These are phyloP conservation scores for Daedaleopsis sinensis DNA, from an alignment of 768 basidiomycete species.

Conservation along the genomic window DNA sequence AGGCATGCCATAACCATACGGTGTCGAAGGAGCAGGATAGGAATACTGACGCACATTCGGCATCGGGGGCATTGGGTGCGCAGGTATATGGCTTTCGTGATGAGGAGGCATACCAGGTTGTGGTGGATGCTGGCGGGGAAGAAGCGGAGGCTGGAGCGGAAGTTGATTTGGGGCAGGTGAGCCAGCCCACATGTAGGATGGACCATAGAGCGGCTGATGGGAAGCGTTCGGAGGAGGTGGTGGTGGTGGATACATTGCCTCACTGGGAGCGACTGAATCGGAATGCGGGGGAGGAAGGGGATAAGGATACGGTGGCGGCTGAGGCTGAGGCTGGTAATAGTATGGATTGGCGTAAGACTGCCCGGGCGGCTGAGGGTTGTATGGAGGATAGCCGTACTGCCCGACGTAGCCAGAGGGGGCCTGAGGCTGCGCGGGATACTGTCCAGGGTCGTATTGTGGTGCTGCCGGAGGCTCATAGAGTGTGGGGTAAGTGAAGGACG, in stretches of 20 bases:
- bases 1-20: slow-evolving; percentile 30
- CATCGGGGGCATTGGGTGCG: slow-evolving; percentile 35
- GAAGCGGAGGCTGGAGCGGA: slow-evolving; percentile 23
- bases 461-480: slow-evolving; percentile 61
- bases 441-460: slow-evolving; percentile 26
- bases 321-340: slow-evolving; percentile 48
- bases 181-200: slow-evolving; percentile 39
- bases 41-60: slow-evolving; percentile 37
- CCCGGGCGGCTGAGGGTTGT: slow-evolving; percentile 33
- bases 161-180: slow-evolving; percentile 26
- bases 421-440: slow-evolving; percentile 29
- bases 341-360: slow-evolving; percentile 45
- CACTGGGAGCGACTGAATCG: slow-evolving; percentile 36
- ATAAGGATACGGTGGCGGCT: slow-evolving; percentile 48
- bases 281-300: slow-evolving; percentile 46
- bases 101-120: slow-evolving; percentile 24
- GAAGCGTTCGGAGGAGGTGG: slow-evolving; percentile 26
- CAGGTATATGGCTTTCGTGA: slow-evolving; percentile 28
- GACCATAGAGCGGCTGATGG: slow-evolving; percentile 33
- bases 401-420: slow-evolving; percentile 30
- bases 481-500: slow-evolving; percentile 74
- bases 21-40: slow-evolving; percentile 25
- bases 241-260: slow-evolving; percentile 33
- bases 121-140: slow-evolving; percentile 28
- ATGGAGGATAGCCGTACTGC: slow-evolving; percentile 33